Base-by-base conservation (phyloP, 352 stramenopile species). In the Bremia lactucae region DNA sequence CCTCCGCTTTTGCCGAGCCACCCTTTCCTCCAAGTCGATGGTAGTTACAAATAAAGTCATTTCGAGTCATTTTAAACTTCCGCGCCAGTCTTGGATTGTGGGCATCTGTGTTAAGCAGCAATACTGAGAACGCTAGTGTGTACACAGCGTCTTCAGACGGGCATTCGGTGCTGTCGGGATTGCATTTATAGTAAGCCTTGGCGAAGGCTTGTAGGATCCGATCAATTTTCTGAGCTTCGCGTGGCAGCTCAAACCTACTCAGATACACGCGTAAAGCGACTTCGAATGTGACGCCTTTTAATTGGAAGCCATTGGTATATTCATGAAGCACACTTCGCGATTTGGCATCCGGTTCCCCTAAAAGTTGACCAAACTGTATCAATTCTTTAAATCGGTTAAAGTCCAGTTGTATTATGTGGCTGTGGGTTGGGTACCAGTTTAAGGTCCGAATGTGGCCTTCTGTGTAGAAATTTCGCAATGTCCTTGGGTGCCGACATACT, bases 221-320 rank as follows among this genome's bases (percentile, higher is more conserved):
- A 55, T 90, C 77, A 34, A 90, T 90, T 47, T 90, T 87, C 55
- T 90, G 77, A 22, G 77, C 77, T 55, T 90, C 77, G 34, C 68
- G 62, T 3, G 74, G 74, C 35, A 87, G 47, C 39, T 73, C 61
- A 38, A 90, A 87, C 24, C 71, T 67, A 23, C 70, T 66, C 2
- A 90, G 62, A 36, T 74, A 90, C n/a, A 86, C 62, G 9, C 77
- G 72, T 21, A 90, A 55, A 15, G 70, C 57, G 3, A 90, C 58
- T 26, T 90, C 77, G 15, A 87, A 80, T 2, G 56, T 44, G 33
- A 71, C 77, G 14, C 52, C 55, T 24, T 72, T 46, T 40, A 90
- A 87, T 14, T 63, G 28, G 37, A 90, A 90, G 16, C 63, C 65
- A 14, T 71, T 80, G 9, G 76, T 67, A 23, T 89, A 89, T 44